Base-by-base conservation (phyloP, 768 basidiomycete genomes). In the Trametes sanguinea region DNA sequence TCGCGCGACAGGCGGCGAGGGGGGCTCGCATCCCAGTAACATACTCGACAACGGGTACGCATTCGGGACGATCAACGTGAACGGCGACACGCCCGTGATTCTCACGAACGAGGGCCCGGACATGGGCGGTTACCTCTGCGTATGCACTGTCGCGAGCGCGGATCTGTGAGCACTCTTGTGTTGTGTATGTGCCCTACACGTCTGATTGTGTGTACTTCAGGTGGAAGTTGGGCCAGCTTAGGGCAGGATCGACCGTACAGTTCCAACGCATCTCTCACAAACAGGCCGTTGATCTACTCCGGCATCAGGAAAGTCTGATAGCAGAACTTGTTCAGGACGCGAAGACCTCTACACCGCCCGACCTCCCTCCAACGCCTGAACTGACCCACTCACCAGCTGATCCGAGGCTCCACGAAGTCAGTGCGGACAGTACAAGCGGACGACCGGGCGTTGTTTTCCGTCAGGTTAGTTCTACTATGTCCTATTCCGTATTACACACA, bases 11-110 rank as follows among this genome's bases (percentile, higher is more conserved):
- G 87, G 88, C 11, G 87, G 87, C 0, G 82, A 88, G 62, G 88
- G 87, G 2, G 88, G 87, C 0, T 82, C 83, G 14, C 88, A 89
- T 66, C 86, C 87, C 0, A 83, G 82, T 43, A 89, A 89, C 63
- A 85, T 88, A 39, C 77, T 87, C 17, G 84, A 87, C 60, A 85
- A 85, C 48, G 83, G 80, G 4, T 87, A 87, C 64, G 80, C 80
- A 0, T 68, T 75, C 27, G 85, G 85, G 5, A 75, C 80, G 1
- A 66, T 88, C 61, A 87, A 88, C 65, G 60, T 87, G 54, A 89
- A 89, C 65, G 87, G 87, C 2, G 87, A 89, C 67, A 87, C 85
- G 0, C 87, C 88, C 0, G 85, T 88, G 2, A 81, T 88, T n/a
- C 72, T 88, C 53, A 79, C 80, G 4, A 78, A 79, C 30, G 88